phyloP scores from a whole-genome alignment of 257 asterid species.

The Solanum lycopersicoides region DNA sequence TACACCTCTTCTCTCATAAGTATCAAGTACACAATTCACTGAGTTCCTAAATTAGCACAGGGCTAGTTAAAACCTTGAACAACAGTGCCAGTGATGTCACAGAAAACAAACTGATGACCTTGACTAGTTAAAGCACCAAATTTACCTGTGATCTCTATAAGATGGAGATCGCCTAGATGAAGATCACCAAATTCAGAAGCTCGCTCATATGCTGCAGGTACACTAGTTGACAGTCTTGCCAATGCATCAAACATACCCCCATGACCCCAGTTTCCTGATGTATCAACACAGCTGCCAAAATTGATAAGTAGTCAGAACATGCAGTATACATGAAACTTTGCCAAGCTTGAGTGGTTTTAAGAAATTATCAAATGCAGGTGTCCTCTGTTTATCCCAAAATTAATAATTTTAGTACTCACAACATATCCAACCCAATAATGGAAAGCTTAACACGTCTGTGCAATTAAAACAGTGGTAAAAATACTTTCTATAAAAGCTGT shows the following conservation, averaged over 20 bases:
- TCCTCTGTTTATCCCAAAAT: not conserved
- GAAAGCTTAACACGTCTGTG: not conserved
- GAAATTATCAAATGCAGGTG: not conserved
- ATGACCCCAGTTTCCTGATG: slow-evolving; percentile 94
- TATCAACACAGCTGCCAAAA: slow-evolving; percentile 72
- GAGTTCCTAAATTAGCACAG: not conserved
- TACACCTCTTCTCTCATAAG: not conserved
- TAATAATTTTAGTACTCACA: not conserved
- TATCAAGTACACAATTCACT: not conserved
- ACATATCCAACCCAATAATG: not conserved
- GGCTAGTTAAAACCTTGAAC: not conserved
- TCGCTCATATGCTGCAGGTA: slow-evolving; percentile 61
- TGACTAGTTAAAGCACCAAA: not conserved
- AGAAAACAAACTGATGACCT: not conserved
- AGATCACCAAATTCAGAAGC: slow-evolving; percentile 89
- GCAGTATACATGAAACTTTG: not conserved
- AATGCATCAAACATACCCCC: slow-evolving; percentile 92
- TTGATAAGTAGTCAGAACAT: not conserved
- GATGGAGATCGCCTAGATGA: slow-evolving; percentile 86
- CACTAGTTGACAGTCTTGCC: slow-evolving; percentile 44
- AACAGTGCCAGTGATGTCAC: not conserved
- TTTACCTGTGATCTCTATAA: slow-evolving; percentile 55
- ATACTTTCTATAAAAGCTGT: not conserved
- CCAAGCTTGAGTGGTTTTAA: not conserved
- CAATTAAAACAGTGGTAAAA: not conserved